A percentile compares a stretch with the other conserved stretches of the same genome.
Conservation (phyloP, 805 yeast genomes). For the Ogataea allantospora region DNA sequence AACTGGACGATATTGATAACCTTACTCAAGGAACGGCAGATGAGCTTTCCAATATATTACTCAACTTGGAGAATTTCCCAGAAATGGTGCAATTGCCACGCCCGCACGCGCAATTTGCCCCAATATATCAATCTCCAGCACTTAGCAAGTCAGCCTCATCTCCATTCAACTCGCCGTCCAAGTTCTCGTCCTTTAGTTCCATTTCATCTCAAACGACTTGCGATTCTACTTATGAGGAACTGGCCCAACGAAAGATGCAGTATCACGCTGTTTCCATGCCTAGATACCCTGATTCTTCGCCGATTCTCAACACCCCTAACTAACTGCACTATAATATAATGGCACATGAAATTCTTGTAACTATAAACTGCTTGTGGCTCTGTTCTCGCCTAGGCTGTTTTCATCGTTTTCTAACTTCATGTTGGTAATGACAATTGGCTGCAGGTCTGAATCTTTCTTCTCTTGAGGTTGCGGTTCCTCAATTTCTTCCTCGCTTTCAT, state of each 20-base stretch:
- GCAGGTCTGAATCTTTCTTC: conserved; percentile 1
- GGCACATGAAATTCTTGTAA: conserved; percentile 10
- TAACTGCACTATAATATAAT: conserved; percentile 12
- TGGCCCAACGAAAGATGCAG: conserved; percentile 16
- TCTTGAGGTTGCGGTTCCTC: neutral
- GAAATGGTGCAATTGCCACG: conserved; percentile 15
- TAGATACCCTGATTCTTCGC: conserved; percentile 28
- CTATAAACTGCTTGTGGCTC: conserved; percentile 7
- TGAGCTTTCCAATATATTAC: conserved; percentile 18
- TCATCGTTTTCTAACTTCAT: conserved; percentile 5
- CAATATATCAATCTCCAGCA: conserved; percentile 22
- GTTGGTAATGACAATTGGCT: conserved; percentile 5
- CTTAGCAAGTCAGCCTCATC: conserved; percentile 24
- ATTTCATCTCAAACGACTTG: conserved; percentile 32
- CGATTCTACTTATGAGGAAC: conserved; percentile 28
- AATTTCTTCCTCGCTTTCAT: conserved; percentile 12
- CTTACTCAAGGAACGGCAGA: conserved; percentile 11
- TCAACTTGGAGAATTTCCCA: conserved; percentile 19
- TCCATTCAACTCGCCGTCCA: conserved; percentile 33
- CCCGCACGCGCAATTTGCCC: conserved; percentile 12
- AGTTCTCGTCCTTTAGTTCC: conserved; percentile 34
- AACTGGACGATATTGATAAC: conserved; percentile 19
- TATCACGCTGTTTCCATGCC: conserved; percentile 11
- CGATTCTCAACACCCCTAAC: conserved; percentile 20
- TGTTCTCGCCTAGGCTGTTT: neutral